Percentiles rank a stretch among this genome's conserved stretches.
Conservation (phyloP, 495 filamentous ascomycete genomes). For the Trichodelitschia bisporula region DNA sequence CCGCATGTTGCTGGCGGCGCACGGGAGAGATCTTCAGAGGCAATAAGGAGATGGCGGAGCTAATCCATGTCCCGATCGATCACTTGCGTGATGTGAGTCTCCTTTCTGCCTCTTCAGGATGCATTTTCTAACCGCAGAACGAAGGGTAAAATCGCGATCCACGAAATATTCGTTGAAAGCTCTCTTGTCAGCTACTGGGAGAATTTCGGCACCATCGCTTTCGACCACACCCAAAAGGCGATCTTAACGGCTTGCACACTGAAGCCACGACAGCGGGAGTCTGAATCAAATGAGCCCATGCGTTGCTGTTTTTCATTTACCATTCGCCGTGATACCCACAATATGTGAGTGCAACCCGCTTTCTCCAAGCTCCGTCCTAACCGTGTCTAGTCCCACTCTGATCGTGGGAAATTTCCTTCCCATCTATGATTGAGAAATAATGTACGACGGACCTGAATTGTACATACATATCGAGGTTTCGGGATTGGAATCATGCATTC, state of each 20-base stretch:
- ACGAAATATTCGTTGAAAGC: slow-evolving; percentile 86
- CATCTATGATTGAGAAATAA: slow-evolving; percentile 22
- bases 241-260: slow-evolving; percentile 85
- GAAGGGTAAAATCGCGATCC: slow-evolving; percentile 81
- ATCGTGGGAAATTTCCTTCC: slow-evolving; percentile 96
- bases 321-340: slow-evolving; percentile 77
- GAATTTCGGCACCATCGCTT: slow-evolving; percentile 95
- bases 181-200: slow-evolving; percentile 96
- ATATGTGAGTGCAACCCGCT: slow-evolving; percentile 45
- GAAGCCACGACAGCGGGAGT: slow-evolving; percentile 62
- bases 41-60: slow-evolving; percentile 95
- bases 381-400: slow-evolving; percentile 43
- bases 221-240: slow-evolving; percentile 86
- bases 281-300: slow-evolving; percentile 44
- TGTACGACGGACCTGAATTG: neutral
- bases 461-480: neutral
- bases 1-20: slow-evolving; percentile 89
- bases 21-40: slow-evolving; percentile 95
- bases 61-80: slow-evolving; percentile 84
- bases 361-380: neutral
- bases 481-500: too few species aligned
- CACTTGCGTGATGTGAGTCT: slow-evolving; percentile 62
- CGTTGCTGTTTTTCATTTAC: slow-evolving; percentile 96
- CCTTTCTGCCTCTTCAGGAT: neutral
- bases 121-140: slow-evolving; percentile 1